A percentile compares a stretch with the other conserved stretches of the same genome.
These are phyloP conservation scores for Hondaea fermentalgiana DNA, from an alignment of 108 stramenopile species.

Conservation along the genomic window DNA sequence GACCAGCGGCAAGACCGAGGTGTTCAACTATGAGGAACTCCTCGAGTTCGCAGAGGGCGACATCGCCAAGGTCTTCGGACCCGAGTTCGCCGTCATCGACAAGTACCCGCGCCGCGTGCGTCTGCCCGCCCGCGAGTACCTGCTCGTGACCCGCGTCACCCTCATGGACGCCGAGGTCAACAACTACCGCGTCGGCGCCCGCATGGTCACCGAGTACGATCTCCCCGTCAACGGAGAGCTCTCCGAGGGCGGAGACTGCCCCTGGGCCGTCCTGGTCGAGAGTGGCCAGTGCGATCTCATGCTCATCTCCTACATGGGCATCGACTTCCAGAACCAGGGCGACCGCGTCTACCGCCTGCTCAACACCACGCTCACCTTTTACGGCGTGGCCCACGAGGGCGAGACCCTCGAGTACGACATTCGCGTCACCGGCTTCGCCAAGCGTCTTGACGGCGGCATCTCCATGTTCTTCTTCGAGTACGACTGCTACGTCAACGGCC, in stretches of 20 bases:
- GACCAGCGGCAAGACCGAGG: background rate
- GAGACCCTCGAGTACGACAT: constrained; percentile 5
- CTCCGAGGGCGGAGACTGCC: background rate
- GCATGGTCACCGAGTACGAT: background rate
- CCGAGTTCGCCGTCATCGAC: background rate
- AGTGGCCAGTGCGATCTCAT: background rate
- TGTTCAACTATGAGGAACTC: background rate
- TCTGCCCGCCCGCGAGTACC: background rate
- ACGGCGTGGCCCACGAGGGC: background rate
- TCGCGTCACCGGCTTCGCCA: background rate
- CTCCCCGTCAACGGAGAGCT: background rate
- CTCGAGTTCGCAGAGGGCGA: background rate
- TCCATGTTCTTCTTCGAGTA: constrained; percentile 10
- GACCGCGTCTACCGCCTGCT: constrained; percentile 4
- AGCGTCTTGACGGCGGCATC: background rate
- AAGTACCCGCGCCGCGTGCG: background rate
- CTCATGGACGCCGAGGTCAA: background rate
- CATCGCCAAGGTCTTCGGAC: background rate
- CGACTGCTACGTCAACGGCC: constrained; percentile 9
- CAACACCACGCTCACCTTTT: constrained; percentile 1
- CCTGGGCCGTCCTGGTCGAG: background rate
- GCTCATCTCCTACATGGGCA: background rate
- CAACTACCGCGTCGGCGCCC: constrained; percentile 4
- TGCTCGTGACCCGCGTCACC: background rate
- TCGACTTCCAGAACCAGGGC: background rate